Evolutionary conservation across 73 alveolate species (phyloP).

Genomic region (Paramecium sexaurelia): DNA sequence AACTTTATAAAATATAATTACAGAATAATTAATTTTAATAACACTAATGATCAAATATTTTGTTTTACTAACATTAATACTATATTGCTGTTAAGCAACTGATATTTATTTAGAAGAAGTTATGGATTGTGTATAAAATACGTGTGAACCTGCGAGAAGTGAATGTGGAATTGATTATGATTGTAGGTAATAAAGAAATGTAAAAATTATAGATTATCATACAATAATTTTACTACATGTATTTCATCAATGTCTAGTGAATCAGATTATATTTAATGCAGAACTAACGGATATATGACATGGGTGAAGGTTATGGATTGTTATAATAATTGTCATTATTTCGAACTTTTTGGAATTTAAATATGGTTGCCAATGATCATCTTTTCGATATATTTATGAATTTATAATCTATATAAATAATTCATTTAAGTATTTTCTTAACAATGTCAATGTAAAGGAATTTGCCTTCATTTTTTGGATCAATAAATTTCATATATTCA

Average conservation of each 20-base stretch:
- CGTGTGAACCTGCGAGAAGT: slow-evolving; percentile 9
- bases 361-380: background rate
- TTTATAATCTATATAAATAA: background rate
- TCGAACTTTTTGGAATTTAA: background rate
- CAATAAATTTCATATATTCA: slow-evolving; percentile 60
- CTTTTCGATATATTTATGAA: background rate
- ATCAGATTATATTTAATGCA: slow-evolving; percentile 8
- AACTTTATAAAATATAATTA: background rate
- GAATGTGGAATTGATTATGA: slow-evolving; percentile 32
- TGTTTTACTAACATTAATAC: background rate
- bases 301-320: slow-evolving; percentile 56
- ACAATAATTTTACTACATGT: slow-evolving; percentile 29
- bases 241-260: background rate
- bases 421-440: slow-evolving; percentile 54
- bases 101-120: slow-evolving; percentile 34
- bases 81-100: background rate
- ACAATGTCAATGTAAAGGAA: slow-evolving; percentile 54
- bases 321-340: slow-evolving; percentile 46
- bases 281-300: slow-evolving; percentile 44
- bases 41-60: background rate
- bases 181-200: slow-evolving; percentile 17
- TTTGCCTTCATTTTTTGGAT: slow-evolving; percentile 57
- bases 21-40: background rate
- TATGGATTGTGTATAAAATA: slow-evolving; percentile 38
- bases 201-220: background rate